Evolutionary conservation across 306 rosid species (phyloP), one percentile per base, ranked within the genome.

Genomic region (Abrus precatorius): DNA sequence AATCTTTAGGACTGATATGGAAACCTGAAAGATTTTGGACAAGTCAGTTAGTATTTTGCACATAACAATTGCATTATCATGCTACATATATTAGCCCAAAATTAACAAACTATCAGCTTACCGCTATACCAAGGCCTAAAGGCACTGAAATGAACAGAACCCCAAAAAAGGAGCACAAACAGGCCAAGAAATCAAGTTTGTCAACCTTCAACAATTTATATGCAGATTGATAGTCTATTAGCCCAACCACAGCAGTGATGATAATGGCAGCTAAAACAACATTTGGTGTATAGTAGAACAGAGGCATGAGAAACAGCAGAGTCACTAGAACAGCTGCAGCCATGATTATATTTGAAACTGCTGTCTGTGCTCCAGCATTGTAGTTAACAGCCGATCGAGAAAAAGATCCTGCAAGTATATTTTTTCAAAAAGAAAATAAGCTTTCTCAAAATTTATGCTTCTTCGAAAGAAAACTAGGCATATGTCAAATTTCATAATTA

Each of bases 71-170:
- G 14, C 44, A 62, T 33, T 11, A 55, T 56, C 33, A 62, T 72
- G 27, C 74, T 32, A 13, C 9, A 65, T 54, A 52, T 63, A 12
- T 52, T 74, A 28, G 70, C 10, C 52, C 53, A 71, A 60, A 6
- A 9, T 38, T 6, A 28, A 54, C 12, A 62, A 20, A 63, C 56
- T 32, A 61, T 75, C 20, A 74, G 72, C 93, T 82, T 89, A 93
- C 99, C 43, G 99, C 98, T 33, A 95, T 88, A 49, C 93, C 86
- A 5, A 95, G 98, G 48, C 99, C 99, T 45, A 90, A 20, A 4
- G 98, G 97, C 43, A 95, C 98, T 5, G 99, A 95, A 61, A 95
- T 87, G 86, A 95, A 90, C 41, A 95, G 91, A 72, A 95, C 97
- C 6, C 99, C 99, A 0, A 90, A 87, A 76, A 95, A 93, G 80